Evolutionary conservation across 805 yeast species (phyloP), one percentile per base, ranked within the genome.

Genomic region (Kuraishia floccosa): DNA sequence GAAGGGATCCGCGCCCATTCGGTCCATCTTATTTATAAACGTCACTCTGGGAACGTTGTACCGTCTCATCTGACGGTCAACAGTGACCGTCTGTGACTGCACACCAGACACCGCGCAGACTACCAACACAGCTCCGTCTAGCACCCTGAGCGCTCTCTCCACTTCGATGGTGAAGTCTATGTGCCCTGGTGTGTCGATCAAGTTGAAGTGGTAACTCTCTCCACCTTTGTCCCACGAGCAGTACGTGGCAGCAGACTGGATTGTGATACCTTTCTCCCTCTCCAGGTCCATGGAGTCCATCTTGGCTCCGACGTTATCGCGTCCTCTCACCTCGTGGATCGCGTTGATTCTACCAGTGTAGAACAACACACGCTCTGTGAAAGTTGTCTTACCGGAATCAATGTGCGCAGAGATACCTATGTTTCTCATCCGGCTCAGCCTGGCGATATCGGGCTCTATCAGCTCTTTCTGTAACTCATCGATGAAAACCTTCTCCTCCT

Each of bases 241-340:
- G 63, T 83, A 91, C 2, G 98, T 91, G 22, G 98, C 98, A 39
- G 98, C 98, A 37, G 96, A 85, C 60, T 91, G 98, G 52, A 91
- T 91, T 31, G 98, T 91, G 50, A 91, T 91, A 58, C 98, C 98
- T 54, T 91, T 91, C 58, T 91, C 98, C 54, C 98, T 76, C 60
- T 91, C 98, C 43, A 91, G 68, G 46, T 91, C 98, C 98, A 91
- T 91, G 38, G 87, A 89, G 58, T 91, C 98, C 99, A 91, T 91
- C 62, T 87, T 91, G 34, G 99, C 99, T 38, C 99, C 99, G 35
- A 91, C 97, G 42, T 86, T 78, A 54, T 91, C 98, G 48, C 91
- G 75, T 29, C 98, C 98, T 54, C 98, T 71, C 28, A 83, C 96
- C 58, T 87, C 97, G 50, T 87, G 97, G 47, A 87, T 89, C 18